Evolutionary conservation across 1,139 yeast species (phyloP), one percentile per base, ranked within the genome.

Genomic region (Yamadazyma triangularis): DNA sequence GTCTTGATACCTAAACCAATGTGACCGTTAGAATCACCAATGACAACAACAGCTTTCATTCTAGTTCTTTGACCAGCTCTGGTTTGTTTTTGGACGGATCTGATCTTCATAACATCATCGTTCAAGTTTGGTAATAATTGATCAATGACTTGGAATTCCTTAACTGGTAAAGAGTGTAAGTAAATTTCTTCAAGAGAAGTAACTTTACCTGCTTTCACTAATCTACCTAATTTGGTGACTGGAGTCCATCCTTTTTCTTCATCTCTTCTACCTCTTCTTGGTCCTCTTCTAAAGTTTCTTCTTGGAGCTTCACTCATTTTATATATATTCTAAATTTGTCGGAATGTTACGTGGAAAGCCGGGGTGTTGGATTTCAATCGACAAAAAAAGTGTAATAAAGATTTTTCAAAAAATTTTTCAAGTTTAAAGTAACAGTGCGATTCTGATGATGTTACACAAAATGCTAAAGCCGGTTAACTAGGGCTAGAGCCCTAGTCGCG

Each of bases 21-120:
- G 81, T 93, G 98, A 72, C 98, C 99, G 87, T 88, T 87, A 61
- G 89, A 76, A 79, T 93, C 98, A 80, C 99, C 99, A 69, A 91
- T 88, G 65, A 91, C 89, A 67, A 93, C 97, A 65, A 91, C 95
- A 70, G 97, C 98, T 93, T 93, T 93, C 85, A 91, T 89, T 81
- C 99, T 88, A 75, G 98, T 91, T 82, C 99, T 91, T 82, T 91
- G 99, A 88, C 99, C 99, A 61, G 99, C 99, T 77, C 96, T 83
- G 80, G 99, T 91, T 78, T 91, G 99, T 83, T 91, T 91, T 78
- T 91, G 99, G 57, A 91, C 98, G 54, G 99, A 95, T 80, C 93
- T 84, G 77, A 91, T 91, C 87, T 88, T 88, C 98, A 91, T 91
- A 64, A 93, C 97, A 75, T 91, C 96, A 68, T 91, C 99, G 76